Percentiles rank a stretch among this genome's conserved stretches.
Evolutionary conservation across 441 rosid species (phyloP).

Genomic region (Gossypium laxum): DNA sequence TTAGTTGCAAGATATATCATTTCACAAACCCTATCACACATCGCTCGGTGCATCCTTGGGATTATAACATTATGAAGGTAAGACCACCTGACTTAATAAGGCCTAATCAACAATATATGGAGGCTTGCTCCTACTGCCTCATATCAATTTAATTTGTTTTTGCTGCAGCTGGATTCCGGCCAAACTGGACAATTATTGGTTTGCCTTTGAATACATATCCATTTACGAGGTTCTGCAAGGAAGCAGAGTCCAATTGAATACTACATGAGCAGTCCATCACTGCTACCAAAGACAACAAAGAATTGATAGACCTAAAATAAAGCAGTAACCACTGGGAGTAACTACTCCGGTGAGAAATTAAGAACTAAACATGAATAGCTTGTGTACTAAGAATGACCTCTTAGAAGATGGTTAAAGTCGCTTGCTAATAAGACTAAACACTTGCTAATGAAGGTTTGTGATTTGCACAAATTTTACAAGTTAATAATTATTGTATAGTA

Average conservation of each 20-base stretch:
- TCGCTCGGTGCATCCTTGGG: neutral
- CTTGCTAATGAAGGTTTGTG: neutral
- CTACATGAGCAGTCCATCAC: neutral
- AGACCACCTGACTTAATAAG: neutral
- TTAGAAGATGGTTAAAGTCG: neutral
- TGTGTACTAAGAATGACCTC: neutral
- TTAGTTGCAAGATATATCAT: neutral
- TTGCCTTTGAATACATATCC: constrained; percentile 76
- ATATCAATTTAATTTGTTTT: constrained; percentile 31
- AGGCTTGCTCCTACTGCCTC: neutral
- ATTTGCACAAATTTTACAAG: neutral
- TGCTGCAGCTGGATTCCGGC: constrained; percentile 53
- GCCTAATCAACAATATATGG: neutral
- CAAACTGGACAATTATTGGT: constrained; percentile 91
- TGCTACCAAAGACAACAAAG: neutral
- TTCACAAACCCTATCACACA: neutral
- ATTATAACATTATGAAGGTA: neutral
- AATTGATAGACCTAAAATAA: neutral
- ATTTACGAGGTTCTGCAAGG: constrained; percentile 71
- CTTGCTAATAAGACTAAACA: neutral
- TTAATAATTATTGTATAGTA: neutral
- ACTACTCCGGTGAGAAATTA: neutral
- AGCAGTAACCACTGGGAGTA: neutral
- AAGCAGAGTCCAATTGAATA: constrained; percentile 6
- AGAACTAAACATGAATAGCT: neutral